These are phyloP conservation scores for Citeromyces nyonsensis DNA, from an alignment of 805 yeast genomes.

Conservation along the genomic window DNA sequence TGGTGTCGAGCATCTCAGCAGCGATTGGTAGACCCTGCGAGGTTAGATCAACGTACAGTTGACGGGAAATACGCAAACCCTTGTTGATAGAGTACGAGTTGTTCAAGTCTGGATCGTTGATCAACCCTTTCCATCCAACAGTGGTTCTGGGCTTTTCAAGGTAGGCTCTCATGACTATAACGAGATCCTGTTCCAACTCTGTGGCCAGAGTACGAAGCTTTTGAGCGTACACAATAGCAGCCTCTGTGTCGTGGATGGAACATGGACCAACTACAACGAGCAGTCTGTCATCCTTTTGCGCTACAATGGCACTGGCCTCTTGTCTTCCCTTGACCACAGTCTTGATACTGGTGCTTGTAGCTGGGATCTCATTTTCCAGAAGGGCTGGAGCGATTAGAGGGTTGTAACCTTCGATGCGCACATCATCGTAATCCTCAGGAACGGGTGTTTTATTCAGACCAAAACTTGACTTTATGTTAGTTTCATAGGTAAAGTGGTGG, in stretches of 20 bases:
- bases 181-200: slow-evolving; percentile 56
- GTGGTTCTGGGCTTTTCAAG: slow-evolving; percentile 97
- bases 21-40: slow-evolving; percentile 74
- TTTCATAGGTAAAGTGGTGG: too few relatives aligned
- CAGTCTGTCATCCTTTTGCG: slow-evolving; percentile 77
- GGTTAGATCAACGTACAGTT: slow-evolving; percentile 73
- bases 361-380: slow-evolving; percentile 73
- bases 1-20: slow-evolving; percentile 95
- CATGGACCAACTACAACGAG: slow-evolving; percentile 93
- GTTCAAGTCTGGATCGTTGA: slow-evolving; percentile 94
- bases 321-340: slow-evolving; percentile 67
- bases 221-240: slow-evolving; percentile 80
- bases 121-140: slow-evolving; percentile 97
- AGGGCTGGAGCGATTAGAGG: slow-evolving; percentile 94
- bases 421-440: slow-evolving; percentile 60
- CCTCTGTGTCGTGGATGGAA: slow-evolving; percentile 86
- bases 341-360: slow-evolving; percentile 39
- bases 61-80: slow-evolving; percentile 81
- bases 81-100: slow-evolving; percentile 87
- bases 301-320: slow-evolving; percentile 53
- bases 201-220: slow-evolving; percentile 43
- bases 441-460: slow-evolving; percentile 21
- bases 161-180: slow-evolving; percentile 93
- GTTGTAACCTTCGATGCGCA: slow-evolving; percentile 74
- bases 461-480: too few relatives aligned